Evolutionary conservation across 2,329 filamentous ascomycete species (phyloP).

Genomic region (Mariannaea sp.): DNA sequence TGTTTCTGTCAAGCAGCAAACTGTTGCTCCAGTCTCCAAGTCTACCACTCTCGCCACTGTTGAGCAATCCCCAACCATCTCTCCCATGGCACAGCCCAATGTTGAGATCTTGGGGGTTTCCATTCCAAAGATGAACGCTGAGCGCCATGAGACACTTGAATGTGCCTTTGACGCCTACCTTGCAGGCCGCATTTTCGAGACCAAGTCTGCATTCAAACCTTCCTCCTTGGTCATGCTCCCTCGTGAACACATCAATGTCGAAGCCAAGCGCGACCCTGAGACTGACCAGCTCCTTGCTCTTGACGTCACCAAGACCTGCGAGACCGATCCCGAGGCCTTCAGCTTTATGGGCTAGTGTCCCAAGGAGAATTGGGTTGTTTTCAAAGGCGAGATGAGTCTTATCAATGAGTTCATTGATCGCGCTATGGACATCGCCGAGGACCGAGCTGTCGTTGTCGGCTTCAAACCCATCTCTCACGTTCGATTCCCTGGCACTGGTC

Average conservation of each 20-base stretch:
- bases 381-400: conserved; percentile 31
- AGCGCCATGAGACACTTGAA: conserved; percentile 15
- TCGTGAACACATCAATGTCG: conserved; percentile 20
- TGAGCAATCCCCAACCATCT: not conserved
- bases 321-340: conserved; percentile 13
- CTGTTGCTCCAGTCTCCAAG: not conserved
- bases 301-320: conserved; percentile 20
- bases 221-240: conserved; percentile 23
- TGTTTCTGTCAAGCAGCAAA: not conserved
- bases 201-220: not conserved
- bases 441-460: conserved; percentile 5
- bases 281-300: conserved; percentile 18
- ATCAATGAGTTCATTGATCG: conserved; percentile 28
- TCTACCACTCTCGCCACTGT: not conserved
- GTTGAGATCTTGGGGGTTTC: not conserved
- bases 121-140: conserved; percentile 4
- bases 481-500: conserved; percentile 27
- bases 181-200: conserved; percentile 7
- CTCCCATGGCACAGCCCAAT: not conserved
- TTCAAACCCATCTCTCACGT: conserved; percentile 26
- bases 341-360: conserved; percentile 34
- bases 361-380: conserved; percentile 27
- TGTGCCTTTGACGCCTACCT: conserved; percentile 27
- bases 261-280: conserved; percentile 9
- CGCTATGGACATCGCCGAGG: conserved; percentile 14